Evolutionary conservation across 139 green algal genomes (phyloP), one percentile per base, ranked within the genome.

Genomic region (Picochlorum sp.): DNA sequence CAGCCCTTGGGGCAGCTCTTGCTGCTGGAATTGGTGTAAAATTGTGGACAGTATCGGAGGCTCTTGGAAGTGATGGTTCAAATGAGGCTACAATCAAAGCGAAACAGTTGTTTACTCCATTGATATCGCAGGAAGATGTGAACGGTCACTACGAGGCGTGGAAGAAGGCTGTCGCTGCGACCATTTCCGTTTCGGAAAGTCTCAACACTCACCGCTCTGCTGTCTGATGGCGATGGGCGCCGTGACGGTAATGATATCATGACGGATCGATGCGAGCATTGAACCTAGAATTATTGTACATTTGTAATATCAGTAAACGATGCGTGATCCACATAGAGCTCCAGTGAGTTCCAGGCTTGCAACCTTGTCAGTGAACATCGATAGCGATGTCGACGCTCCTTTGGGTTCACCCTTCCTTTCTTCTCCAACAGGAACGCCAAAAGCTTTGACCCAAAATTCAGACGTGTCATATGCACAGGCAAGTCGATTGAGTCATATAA

Each of bases 11-110:
- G 4, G 93, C 93, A 7, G 92, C 92, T 4, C 77, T 94, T 38
- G 92, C 93, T 4, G 91, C 93, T 16, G 92, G 89, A 9, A 74
- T 98, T 20, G 84, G 79, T 4, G 80, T 87, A n/a, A 88, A 85
- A 0, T 59, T 98, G 6, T 96, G 83, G 81, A 87, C 59, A 3
- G 64, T 82, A 20, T 75, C 83, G 18, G 68, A 87, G 54, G 64
- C 71, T 2, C 77, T 87, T 41, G 21, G 14, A 8, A 62, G 74
- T 4, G 11, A 63, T 15, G 28, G 28, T 30, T 30, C 28, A 30
- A 30, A 30, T 30, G 51, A 69, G 61, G 28, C 68, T 47, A 34
- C 8, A 23, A 63, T 56, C 69, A 44, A 61, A 15, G 52, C 47
- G n/a, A 38, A 65, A 32, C 62, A 49, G 6, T n/a, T 79, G 3